Evolutionary conservation across 139 green algal genomes (phyloP), one percentile per base, ranked within the genome.

Genomic region (Chlamydomonas sp.): DNA sequence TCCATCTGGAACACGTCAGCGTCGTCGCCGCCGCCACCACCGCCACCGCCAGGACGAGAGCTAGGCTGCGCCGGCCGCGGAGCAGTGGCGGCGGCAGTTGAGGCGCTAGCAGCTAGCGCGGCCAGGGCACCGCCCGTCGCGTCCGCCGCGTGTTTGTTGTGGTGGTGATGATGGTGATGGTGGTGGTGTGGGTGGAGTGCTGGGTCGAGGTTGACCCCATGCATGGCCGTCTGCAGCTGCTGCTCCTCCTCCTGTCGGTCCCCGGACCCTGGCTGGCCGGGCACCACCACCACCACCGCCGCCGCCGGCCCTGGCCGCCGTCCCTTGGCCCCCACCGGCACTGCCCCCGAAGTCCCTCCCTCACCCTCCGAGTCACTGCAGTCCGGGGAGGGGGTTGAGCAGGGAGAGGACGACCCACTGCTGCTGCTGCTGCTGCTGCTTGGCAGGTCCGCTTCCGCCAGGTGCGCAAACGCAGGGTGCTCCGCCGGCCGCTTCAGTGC

Each of bases 171-270:
- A 62, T 81, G 72, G 18, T 87, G 83, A 16, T 75, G 62, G 62
- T 87, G 61, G n/a, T 81, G 73, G 62, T 87, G 71, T 3, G 49
- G 72, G 12, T 87, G 82, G n/a, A 87, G 63, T 0, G 83, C n/a
- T 6, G 83, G 83, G 83, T 87, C 83, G 15, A 87, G 62, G 62
- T 87, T 87, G 60, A 87, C 83, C 1, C 83, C 83, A 16, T 80
- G 83, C 31, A 80, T 1, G 2, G 10, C 17, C 69, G 6, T 16
- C 69, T 75, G 69, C 31, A 16, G n/a, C 72, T 16, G 72, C 49
- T 20, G 74, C 10, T 9, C 49, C 74, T 15, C 49, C 74, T 49
- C 49, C 57, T 49, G 14, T 14, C 18, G 14, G 4, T n/a, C 62
- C 12, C 31, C 31, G 31, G 31, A 49, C 31, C 31, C 31, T 49